Conservation (phyloP, 2,329 filamentous ascomycete species). For the Endocalyx cinctus region DNA sequence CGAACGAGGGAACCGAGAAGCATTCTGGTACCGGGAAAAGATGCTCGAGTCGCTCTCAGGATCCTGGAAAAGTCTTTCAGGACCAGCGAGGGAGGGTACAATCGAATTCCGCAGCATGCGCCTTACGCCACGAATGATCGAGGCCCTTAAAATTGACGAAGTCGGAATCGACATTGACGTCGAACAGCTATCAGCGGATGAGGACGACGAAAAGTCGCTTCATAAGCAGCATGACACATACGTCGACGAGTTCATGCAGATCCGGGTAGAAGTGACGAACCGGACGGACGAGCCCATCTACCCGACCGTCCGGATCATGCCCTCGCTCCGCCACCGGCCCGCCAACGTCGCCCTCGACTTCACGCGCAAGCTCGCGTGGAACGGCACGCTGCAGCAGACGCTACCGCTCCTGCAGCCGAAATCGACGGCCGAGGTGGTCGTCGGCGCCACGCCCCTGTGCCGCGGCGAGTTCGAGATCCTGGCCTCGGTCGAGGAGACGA, state of each 20-base stretch:
- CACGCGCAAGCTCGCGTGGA: constrained; percentile 78
- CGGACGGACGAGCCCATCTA: constrained; percentile 63
- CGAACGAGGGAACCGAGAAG: constrained; percentile 73
- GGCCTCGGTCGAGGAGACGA: constrained; percentile 76
- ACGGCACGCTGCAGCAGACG: constrained; percentile 73
- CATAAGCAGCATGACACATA: constrained; percentile 23
- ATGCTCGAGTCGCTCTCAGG: constrained; percentile 68
- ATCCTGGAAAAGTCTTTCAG: constrained; percentile 60
- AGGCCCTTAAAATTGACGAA: constrained; percentile 77
- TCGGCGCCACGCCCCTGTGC: constrained; percentile 72
- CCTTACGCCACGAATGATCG: constrained; percentile 73
- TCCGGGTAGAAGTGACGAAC: constrained; percentile 71
- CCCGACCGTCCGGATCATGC: constrained; percentile 71
- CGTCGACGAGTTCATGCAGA: constrained; percentile 62
- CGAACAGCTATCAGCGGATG: constrained; percentile 15
- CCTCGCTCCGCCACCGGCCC: constrained; percentile 69
- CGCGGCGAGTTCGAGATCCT: constrained; percentile 78
- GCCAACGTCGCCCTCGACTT: constrained; percentile 72
- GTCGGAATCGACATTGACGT: constrained; percentile 63
- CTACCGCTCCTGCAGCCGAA: constrained; percentile 60
- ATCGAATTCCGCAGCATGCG: constrained; percentile 75
- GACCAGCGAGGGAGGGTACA: constrained; percentile 53
- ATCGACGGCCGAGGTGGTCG: constrained; percentile 52
- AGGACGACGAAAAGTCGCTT: constrained; percentile 9
- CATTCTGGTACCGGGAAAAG: constrained; percentile 87